Evolutionary conservation across 148 eudicot species (phyloP).

Genomic region (Rhododendron ferrugineum): DNA sequence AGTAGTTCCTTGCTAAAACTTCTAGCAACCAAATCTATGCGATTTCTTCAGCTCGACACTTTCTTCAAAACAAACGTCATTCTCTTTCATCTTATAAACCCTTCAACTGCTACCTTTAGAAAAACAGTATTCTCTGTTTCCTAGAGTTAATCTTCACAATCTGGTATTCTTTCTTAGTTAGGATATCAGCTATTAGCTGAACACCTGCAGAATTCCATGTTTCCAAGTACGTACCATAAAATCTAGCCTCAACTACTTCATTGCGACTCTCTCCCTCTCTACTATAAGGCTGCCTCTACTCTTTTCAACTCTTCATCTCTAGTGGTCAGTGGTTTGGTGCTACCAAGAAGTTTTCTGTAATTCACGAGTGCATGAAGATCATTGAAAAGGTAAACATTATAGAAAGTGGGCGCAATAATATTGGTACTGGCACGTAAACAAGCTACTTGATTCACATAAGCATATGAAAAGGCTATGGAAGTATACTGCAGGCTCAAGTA

Average conservation of each 20-base stretch:
- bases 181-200: neutral
- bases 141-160: neutral
- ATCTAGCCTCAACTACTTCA: neutral
- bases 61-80: neutral
- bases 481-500: slow-evolving; percentile 3
- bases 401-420: neutral
- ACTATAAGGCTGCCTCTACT: neutral
- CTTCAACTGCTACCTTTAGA: neutral
- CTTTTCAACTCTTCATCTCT: neutral
- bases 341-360: neutral
- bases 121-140: neutral
- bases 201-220: neutral
- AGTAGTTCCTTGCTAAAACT: neutral
- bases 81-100: neutral
- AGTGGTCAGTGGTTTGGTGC: neutral
- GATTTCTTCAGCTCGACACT: neutral
- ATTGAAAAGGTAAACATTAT: neutral
- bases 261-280: neutral
- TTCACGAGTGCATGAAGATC: neutral
- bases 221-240: neutral
- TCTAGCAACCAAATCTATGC: neutral
- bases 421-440: neutral
- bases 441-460: neutral
- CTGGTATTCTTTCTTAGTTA: neutral
- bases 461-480: neutral